Conservation (phyloP, 768 basidiomycete genomes). For the Sarcomyxa edulis region DNA sequence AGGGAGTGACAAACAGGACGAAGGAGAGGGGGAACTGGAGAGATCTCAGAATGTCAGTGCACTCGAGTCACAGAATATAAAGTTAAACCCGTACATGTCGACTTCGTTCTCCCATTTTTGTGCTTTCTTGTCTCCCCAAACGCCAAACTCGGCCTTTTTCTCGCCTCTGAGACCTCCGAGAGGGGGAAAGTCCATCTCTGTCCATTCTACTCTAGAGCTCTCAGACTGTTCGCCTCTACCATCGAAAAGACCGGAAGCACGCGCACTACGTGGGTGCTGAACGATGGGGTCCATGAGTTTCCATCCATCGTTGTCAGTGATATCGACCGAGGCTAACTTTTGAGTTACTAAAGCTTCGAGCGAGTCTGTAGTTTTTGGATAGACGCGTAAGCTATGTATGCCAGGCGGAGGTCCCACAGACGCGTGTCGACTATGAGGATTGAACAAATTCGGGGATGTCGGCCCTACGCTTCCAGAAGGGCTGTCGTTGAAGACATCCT, state of each 20-base stretch:
- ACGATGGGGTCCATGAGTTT: constrained; percentile 9
- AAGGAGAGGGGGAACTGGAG: no score
- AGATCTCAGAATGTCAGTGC: constrained; percentile 6
- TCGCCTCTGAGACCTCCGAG: constrained; percentile 22
- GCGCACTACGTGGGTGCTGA: constrained; percentile 9
- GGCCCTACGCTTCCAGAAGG: no score
- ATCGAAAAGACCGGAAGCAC: neutral
- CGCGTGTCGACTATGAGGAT: no score
- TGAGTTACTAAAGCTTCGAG: no score
- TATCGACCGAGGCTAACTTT: no score
- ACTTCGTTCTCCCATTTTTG: constrained; percentile 7
- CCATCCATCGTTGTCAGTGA: no score
- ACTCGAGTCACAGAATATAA: constrained; percentile 1
- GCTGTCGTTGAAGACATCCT: no score
- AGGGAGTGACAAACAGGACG: constrained; percentile 1
- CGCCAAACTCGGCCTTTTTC: constrained; percentile 17
- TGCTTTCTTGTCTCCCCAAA: constrained; percentile 19
- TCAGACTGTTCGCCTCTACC: neutral
- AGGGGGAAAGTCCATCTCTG: constrained; percentile 31
- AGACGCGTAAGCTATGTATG: no score
- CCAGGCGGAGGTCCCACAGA: no score
- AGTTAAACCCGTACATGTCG: constrained; percentile 9
- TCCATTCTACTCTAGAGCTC: constrained; percentile 19
- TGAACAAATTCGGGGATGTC: no score
- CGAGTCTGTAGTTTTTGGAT: no score